phyloP scores from a whole-genome alignment of 805 yeast species.

The Ogataea methylovora region DNA sequence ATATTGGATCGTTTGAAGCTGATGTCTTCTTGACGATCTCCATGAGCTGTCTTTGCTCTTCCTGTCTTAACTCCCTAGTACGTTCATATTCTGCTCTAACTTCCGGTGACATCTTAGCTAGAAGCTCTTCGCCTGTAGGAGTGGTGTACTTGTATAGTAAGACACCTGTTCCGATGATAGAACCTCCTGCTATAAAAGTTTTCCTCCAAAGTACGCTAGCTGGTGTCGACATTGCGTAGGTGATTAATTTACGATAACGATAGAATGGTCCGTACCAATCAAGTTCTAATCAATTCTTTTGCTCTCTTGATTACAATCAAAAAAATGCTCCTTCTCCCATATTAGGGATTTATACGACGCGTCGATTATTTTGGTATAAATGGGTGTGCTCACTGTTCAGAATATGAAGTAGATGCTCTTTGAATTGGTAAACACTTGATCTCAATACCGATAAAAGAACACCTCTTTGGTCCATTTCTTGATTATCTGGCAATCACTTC shows the following conservation, averaged over 20 bases:
- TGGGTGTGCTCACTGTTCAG: too few relatives aligned
- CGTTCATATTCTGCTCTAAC: constrained; percentile 66
- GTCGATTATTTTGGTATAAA: too few relatives aligned
- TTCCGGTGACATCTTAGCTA: constrained; percentile 75
- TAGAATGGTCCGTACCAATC: background rate
- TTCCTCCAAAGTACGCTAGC: constrained; percentile 19
- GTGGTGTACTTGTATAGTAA: constrained; percentile 64
- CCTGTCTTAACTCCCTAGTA: constrained; percentile 51
- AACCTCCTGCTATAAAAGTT: constrained; percentile 41
- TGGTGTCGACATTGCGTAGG: constrained; percentile 1
- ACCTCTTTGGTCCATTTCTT: too few relatives aligned
- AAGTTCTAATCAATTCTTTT: background rate
- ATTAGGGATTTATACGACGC: too few relatives aligned
- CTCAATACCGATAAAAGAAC: too few relatives aligned
- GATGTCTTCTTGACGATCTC: constrained; percentile 57
- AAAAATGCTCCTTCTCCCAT: too few relatives aligned
- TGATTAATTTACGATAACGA: too few relatives aligned
- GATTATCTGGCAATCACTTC: too few relatives aligned
- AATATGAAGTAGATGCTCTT: too few relatives aligned
- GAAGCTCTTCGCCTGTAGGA: constrained; percentile 78
- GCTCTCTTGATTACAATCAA: too few relatives aligned
- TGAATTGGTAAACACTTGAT: too few relatives aligned
- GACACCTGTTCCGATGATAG: constrained; percentile 67
- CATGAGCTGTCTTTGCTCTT: constrained; percentile 66
- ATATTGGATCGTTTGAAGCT: constrained; percentile 66